These are phyloP conservation scores for Cordyceps militaris DNA, from an alignment of 2,329 filamentous ascomycete species.

Conservation along the genomic window DNA sequence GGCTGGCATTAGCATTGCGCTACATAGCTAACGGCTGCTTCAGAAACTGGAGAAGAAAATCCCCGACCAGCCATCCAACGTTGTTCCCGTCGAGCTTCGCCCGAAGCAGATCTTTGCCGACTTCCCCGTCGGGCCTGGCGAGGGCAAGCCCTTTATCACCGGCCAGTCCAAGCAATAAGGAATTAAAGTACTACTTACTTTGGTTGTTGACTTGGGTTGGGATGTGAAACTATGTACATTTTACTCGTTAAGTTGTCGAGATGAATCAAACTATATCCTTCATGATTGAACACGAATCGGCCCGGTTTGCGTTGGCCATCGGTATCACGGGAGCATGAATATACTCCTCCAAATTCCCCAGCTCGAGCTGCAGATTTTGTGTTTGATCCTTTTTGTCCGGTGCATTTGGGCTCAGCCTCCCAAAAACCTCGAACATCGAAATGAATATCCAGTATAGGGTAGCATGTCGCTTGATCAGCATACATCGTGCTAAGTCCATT, in stretches of 20 bases:
- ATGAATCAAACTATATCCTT: conserved; percentile 4
- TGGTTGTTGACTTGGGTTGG: background rate
- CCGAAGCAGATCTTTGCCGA: conserved; percentile 56
- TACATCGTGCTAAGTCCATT: too few species aligned
- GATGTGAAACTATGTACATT: conserved; percentile 11
- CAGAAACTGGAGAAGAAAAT: conserved; percentile 78
- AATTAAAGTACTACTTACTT: conserved; percentile 19
- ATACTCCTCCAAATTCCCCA: background rate
- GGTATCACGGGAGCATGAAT: too few species aligned
- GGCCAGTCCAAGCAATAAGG: conserved; percentile 27
- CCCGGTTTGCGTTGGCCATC: background rate
- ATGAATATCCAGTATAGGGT: background rate
- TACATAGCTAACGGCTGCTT: background rate
- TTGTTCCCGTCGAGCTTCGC: conserved; percentile 67
- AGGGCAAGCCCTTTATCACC: conserved; percentile 37
- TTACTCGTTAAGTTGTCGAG: conserved; percentile 9
- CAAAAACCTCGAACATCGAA: too few species aligned
- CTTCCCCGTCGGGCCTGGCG: conserved; percentile 35
- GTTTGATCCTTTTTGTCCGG: background rate
- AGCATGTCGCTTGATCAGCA: too few species aligned
- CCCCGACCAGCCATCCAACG: conserved; percentile 62
- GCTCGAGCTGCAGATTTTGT: background rate
- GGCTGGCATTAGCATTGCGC: background rate
- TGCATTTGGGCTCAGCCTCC: too few species aligned
- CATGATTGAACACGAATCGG: background rate